Percentiles rank a stretch among this genome's conserved stretches.
Evolutionary conservation across 306 rosid species (phyloP).

Genomic region (Leucaena leucocephala): DNA sequence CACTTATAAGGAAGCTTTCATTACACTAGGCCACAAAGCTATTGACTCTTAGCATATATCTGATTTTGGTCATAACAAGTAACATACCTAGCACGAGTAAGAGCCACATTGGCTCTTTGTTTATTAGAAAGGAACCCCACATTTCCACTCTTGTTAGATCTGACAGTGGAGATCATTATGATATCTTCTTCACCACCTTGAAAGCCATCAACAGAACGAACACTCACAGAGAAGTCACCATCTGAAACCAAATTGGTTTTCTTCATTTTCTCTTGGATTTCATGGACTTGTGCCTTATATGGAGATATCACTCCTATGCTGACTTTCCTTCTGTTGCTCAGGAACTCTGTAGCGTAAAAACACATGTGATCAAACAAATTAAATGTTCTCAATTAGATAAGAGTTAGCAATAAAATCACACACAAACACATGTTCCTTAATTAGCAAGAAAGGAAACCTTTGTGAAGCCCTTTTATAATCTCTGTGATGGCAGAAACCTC

Average conservation of each 20-base stretch:
- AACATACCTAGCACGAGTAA: conserved; percentile 64
- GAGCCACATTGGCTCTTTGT: conserved; percentile 63
- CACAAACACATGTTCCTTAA: no score
- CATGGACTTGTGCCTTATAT: conserved; percentile 59
- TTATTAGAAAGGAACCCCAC: conserved; percentile 58
- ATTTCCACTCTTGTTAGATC: conserved; percentile 43
- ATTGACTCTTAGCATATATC: no score
- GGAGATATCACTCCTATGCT: conserved; percentile 76
- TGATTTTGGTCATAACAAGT: neutral
- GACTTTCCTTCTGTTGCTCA: conserved; percentile 41
- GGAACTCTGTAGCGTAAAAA: conserved; percentile 37
- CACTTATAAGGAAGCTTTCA: no score
- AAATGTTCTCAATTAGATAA: neutral
- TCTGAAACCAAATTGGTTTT: conserved; percentile 18
- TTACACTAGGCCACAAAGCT: no score
- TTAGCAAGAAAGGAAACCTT: conserved; percentile 23
- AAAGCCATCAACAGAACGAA: conserved; percentile 68
- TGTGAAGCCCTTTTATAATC: conserved; percentile 51
- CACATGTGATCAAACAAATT: neutral
- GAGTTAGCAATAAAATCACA: no score
- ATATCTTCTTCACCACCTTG: conserved; percentile 80
- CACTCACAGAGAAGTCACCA: conserved; percentile 44
- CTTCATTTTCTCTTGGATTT: conserved; percentile 48
- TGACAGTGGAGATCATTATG: conserved; percentile 51
- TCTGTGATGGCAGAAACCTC: conserved; percentile 53